Percentiles rank a stretch among this genome's conserved stretches.
These are phyloP conservation scores for Strigomonas culicis DNA, from an alignment of 208 protist genomes.

Conservation along the genomic window DNA sequence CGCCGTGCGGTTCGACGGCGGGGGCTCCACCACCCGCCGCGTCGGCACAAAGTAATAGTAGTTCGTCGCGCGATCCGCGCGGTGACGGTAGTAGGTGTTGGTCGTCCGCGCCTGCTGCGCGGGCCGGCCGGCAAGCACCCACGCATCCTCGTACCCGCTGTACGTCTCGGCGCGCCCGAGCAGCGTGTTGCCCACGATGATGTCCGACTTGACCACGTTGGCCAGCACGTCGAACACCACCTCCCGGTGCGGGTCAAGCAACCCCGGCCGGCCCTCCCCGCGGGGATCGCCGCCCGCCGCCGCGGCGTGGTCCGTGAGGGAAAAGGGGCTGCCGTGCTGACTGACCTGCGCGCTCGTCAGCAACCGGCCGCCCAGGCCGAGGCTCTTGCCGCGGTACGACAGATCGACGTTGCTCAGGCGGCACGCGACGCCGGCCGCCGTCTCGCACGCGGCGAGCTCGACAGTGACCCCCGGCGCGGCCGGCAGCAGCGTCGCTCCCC, in stretches of 20 bases:
- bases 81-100: slow-evolving; percentile 58
- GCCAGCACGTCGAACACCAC: slow-evolving; percentile 53
- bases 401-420: slow-evolving; percentile 59
- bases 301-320: slow-evolving; percentile 6
- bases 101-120: slow-evolving; percentile 62
- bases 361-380: slow-evolving; percentile 29
- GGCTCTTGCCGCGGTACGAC: slow-evolving; percentile 79
- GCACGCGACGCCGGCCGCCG: background rate
- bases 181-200: slow-evolving; percentile 67
- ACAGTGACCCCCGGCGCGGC: slow-evolving; percentile 43
- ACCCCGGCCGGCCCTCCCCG: slow-evolving; percentile 8
- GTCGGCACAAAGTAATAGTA: slow-evolving; percentile 70
- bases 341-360: slow-evolving; percentile 51
- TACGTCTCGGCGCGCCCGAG: slow-evolving; percentile 42
- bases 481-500: slow-evolving; percentile 41
- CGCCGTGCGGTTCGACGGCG: background rate
- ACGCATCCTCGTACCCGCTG: slow-evolving; percentile 61
- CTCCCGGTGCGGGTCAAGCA: slow-evolving; percentile 59
- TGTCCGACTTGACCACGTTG: slow-evolving; percentile 47
- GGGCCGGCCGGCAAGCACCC: slow-evolving; percentile 57
- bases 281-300: slow-evolving; percentile 3
- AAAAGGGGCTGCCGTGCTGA: slow-evolving; percentile 59
- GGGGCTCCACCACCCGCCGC: slow-evolving; percentile 1
- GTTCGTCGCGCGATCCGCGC: slow-evolving; percentile 49
- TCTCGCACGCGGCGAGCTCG: slow-evolving; percentile 26